Conservation (phyloP, 2,329 filamentous ascomycete species). For the Nigrospora osmanthi region DNA sequence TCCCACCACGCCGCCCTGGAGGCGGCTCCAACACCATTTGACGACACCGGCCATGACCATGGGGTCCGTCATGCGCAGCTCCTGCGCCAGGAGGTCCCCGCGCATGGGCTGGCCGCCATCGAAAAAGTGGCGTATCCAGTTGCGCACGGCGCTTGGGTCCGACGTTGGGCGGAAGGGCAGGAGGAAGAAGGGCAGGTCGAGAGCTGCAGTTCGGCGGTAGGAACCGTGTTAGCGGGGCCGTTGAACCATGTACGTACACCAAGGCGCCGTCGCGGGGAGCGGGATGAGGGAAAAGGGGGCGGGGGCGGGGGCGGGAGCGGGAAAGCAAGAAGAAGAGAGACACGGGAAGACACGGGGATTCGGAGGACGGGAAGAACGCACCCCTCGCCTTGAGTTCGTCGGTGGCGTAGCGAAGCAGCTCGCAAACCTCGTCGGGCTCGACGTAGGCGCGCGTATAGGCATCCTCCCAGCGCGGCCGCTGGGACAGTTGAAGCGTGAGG, state of each 20-base stretch:
- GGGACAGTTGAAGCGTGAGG: conserved; percentile 42
- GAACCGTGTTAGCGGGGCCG: too few relatives aligned
- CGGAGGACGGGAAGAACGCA: conserved; percentile 35
- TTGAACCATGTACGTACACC: too few relatives aligned
- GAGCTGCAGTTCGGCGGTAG: conserved; percentile 41
- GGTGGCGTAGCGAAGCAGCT: conserved; percentile 77
- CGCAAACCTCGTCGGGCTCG: conserved; percentile 83
- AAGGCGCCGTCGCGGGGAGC: too few relatives aligned
- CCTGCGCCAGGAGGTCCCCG: conserved; percentile 69
- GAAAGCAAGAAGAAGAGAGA: too few relatives aligned
- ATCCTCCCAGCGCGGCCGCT: conserved; percentile 78
- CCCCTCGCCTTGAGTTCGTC: conserved; percentile 90
- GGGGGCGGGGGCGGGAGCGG: too few relatives aligned
- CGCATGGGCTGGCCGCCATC: conserved; percentile 55
- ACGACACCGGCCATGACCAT: conserved; percentile 91
- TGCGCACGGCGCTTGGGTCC: conserved; percentile 84
- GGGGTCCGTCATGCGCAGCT: conserved; percentile 86
- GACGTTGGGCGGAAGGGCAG: conserved; percentile 91
- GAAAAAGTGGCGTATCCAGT: conserved; percentile 91
- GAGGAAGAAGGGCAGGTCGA: conserved; percentile 87
- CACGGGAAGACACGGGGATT: background rate
- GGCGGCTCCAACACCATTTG: conserved; percentile 97
- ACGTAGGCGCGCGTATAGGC: conserved; percentile 78
- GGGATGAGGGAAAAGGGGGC: too few relatives aligned
- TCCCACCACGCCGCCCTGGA: conserved; percentile 84